Evolutionary conservation across 1,139 yeast species (phyloP).

Genomic region (Hansenula lynferdii): DNA sequence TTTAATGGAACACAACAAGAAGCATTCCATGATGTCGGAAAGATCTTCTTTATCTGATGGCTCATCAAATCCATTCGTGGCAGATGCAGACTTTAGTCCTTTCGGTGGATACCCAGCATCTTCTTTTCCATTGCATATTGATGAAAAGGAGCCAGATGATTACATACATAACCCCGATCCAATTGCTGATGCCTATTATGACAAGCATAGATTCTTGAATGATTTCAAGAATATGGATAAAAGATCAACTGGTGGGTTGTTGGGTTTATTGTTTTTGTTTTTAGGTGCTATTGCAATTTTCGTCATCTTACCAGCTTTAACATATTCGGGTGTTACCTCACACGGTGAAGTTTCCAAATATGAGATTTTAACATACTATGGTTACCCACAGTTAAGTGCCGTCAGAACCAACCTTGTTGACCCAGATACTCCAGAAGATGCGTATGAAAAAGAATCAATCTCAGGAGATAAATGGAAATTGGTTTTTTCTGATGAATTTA

Average conservation of each 20-base stretch:
- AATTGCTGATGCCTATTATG: conserved; percentile 75
- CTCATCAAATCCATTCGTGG: conserved; percentile 32
- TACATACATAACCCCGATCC: conserved; percentile 93
- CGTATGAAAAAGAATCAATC: conserved; percentile 37
- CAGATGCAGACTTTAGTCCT: conserved; percentile 60
- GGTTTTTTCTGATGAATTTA: conserved; percentile 82
- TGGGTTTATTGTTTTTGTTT: conserved; percentile 52
- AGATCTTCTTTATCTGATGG: conserved; percentile 25
- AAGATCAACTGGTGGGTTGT: conserved; percentile 51
- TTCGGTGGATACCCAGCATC: conserved; percentile 95
- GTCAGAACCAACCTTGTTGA: conserved; percentile 62
- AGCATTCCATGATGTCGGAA: conserved; percentile 20
- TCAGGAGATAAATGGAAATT: conserved; percentile 64
- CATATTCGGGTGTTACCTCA: conserved; percentile 60
- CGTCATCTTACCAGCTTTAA: conserved; percentile 67
- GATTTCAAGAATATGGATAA: conserved; percentile 60
- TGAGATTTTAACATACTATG: conserved; percentile 50
- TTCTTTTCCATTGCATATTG: conserved; percentile 78
- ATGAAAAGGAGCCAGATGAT: conserved; percentile 90
- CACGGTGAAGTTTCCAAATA: conserved; percentile 28
- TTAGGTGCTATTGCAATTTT: conserved; percentile 63
- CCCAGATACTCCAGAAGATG: conserved; percentile 70
- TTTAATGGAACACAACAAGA: conserved; percentile 13
- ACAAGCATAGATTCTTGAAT: conserved; percentile 52
- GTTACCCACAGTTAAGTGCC: conserved; percentile 56